Evolutionary conservation across 441 rosid genomes (phyloP).

Genomic region (Flueggea neowawraea): DNA sequence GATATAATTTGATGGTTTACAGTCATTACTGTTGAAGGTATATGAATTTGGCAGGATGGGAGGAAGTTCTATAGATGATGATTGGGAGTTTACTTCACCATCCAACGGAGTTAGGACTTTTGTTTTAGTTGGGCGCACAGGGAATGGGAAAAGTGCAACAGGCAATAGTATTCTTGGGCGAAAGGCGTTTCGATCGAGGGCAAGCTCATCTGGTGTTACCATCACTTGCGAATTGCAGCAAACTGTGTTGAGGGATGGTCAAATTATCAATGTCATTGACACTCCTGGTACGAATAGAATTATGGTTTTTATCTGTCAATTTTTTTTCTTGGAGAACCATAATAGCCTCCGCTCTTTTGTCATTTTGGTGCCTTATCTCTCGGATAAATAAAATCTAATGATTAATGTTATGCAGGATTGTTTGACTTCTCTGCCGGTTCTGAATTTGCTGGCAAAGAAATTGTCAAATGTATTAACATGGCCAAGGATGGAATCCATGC

Average conservation of each 20-base stretch:
- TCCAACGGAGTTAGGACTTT: constrained; percentile 42
- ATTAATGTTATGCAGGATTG: constrained; percentile 43
- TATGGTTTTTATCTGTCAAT: background rate
- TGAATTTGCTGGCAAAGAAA: constrained; percentile 68
- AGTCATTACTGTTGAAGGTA: constrained; percentile 9
- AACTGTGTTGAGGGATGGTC: constrained; percentile 50
- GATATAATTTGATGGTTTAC: background rate
- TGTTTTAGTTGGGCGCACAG: constrained; percentile 87
- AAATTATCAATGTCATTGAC: constrained; percentile 65
- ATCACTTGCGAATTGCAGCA: constrained; percentile 55
- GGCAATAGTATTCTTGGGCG: constrained; percentile 82
- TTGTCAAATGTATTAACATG: constrained; percentile 67
- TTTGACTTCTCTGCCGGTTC: constrained; percentile 63
- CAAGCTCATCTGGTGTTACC: constrained; percentile 67
- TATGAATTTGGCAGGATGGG: constrained; percentile 42
- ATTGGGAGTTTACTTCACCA: constrained; percentile 68
- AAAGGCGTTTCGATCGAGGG: constrained; percentile 62
- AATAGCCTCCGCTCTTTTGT: too few species aligned
- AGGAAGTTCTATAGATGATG: constrained; percentile 69
- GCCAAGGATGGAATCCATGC: constrained; percentile 93
- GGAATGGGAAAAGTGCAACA: constrained; percentile 93
- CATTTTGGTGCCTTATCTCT: background rate
- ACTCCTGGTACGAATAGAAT: constrained; percentile 64
- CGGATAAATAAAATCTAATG: background rate
- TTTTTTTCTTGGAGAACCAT: background rate